A percentile compares a stretch with the other conserved stretches of the same genome.
phyloP scores from a whole-genome alignment of 2,329 filamentous ascomycete species.

The Helicocarpus griseus region DNA sequence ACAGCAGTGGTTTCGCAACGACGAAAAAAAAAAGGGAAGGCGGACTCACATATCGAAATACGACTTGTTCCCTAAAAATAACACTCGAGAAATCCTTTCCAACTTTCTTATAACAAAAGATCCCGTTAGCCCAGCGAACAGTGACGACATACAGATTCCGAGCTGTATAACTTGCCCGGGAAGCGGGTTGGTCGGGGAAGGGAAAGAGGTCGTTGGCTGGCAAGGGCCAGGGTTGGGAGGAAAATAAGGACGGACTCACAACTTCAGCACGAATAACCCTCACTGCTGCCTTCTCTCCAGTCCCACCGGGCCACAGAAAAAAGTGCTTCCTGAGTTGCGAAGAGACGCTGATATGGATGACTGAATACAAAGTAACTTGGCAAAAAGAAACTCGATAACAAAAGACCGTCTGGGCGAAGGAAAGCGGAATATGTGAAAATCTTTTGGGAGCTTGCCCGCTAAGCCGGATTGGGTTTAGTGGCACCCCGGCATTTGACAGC shows the following conservation, averaged over 20 bases:
- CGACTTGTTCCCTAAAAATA: neutral
- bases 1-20: neutral
- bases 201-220: neutral
- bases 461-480: constrained; percentile 10
- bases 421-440: constrained; percentile 10
- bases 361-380: neutral
- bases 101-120: neutral
- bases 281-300: constrained; percentile 11
- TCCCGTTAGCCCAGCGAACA: neutral
- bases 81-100: neutral
- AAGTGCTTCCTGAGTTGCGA: constrained; percentile 4
- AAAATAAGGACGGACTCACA: neutral
- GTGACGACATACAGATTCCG: neutral
- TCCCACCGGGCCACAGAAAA: constrained; percentile 11
- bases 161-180: neutral
- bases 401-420: neutral
- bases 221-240: neutral
- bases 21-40: too few species aligned
- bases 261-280: constrained; percentile 10
- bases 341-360: neutral
- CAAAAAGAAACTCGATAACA: neutral
- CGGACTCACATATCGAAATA: neutral
- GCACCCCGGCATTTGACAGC: too few species aligned
- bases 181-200: neutral
- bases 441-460: constrained; percentile 10